These are phyloP conservation scores for Diphasiastrum complanatum DNA, from an alignment of 83 land plant species.

Conservation along the genomic window DNA sequence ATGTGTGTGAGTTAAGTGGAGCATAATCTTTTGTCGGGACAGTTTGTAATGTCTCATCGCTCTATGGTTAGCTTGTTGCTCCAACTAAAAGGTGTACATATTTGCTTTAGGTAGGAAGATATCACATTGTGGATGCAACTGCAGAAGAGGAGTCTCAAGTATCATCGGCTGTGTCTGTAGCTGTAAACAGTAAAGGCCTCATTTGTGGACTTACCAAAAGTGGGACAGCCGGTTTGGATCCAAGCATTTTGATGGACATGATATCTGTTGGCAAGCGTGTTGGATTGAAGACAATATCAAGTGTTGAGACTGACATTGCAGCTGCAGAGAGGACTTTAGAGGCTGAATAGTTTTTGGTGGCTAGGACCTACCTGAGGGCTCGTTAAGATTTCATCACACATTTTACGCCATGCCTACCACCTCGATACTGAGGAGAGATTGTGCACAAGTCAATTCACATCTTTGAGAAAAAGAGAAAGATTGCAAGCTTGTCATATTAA, in stretches of 20 bases:
- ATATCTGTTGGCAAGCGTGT: constrained; percentile 72
- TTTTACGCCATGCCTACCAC: too few relatives aligned
- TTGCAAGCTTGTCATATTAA: too few relatives aligned
- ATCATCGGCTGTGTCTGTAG: constrained; percentile 84
- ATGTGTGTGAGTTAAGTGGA: too few relatives aligned
- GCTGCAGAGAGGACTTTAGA: constrained; percentile 89
- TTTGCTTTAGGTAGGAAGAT: constrained; percentile 57
- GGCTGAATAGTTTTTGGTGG: too few relatives aligned
- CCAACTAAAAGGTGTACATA: background rate
- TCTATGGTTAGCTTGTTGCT: too few relatives aligned
- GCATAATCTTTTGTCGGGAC: too few relatives aligned
- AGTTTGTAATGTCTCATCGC: too few relatives aligned
- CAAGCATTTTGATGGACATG: constrained; percentile 82
- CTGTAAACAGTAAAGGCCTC: constrained; percentile 58
- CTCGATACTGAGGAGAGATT: too few relatives aligned
- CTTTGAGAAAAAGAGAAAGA: too few relatives aligned
- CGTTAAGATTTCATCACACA: too few relatives aligned
- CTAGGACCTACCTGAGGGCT: too few relatives aligned
- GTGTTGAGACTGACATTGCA: constrained; percentile 61
- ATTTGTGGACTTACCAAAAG: constrained; percentile 84
- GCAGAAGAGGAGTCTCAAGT: constrained; percentile 90
- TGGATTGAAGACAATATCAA: constrained; percentile 40
- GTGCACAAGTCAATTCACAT: too few relatives aligned
- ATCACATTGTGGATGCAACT: constrained; percentile 90
- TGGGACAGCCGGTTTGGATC: constrained; percentile 77